Base-by-base conservation (phyloP, 306 rosid genomes). In the Hippophae tibetana region DNA sequence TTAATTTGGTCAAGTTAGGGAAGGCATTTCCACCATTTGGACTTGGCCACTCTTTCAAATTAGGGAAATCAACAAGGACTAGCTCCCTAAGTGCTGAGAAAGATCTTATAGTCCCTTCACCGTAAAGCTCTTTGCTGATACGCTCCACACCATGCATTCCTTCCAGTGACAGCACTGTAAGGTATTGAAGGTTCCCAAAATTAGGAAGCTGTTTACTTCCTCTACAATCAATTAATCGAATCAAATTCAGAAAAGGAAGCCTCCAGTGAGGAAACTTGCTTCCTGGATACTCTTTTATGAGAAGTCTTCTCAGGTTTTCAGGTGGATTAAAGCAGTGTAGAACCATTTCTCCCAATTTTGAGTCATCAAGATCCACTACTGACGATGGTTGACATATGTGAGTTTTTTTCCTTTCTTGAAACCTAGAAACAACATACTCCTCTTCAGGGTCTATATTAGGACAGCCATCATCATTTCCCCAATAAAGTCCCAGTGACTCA, bases 21-120 rank as follows among this genome's bases (percentile, higher is more conserved):
- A 61, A 61, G 10, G 23, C 55, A 61, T 61, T 38, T 61, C 13
- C 9, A 3, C 8, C 8, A 50, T 13, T n/a, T 49, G 56, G 6
- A 41, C 57, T n/a, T n/a, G 43, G 6, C 57, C 66, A 61, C 12
- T 50, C 47, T 10, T 61, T 47, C 41, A 49, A 49, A 54, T 48
- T 61, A 1, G 48, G 56, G 42, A 49, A 61, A 13, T 49, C 66
- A 61, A 13, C 40, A 1, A 61, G 7, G 18, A 47, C 8, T 40
- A 61, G 57, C 41, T 61, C 56, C 41, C 42, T 54, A 3, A 61
- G 66, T 49, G 66, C 51, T 49, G 66, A 7, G 50, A 47, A 61
- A 5, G 14, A 1, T n/a, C 42, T 10, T 47, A 18, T 27, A 5
- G 47, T 14, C 0, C 55, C 18, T 5, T 31, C 55, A 26, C 66